phyloP scores from a whole-genome alignment of 345 rosid species.

The Odontarrhena argentea region DNA sequence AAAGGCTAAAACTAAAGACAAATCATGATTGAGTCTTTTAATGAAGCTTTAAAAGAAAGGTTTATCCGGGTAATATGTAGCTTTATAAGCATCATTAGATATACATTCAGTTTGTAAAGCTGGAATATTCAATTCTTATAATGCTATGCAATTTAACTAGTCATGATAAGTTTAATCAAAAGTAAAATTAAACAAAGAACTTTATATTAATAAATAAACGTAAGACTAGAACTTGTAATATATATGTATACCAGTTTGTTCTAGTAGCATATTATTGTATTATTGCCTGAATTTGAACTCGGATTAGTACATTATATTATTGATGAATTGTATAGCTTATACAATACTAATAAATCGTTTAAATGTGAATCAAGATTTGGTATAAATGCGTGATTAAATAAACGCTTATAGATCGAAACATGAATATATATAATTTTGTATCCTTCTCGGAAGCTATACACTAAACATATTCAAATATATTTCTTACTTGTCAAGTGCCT shows the following conservation, averaged over 20 bases:
- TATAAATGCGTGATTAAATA: background rate
- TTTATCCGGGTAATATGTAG: conserved; percentile 20
- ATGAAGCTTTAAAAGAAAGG: conserved; percentile 14
- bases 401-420: background rate
- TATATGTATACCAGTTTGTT: too few relatives aligned
- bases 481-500: conserved; percentile 11
- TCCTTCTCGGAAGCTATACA: conserved; percentile 17
- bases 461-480: background rate
- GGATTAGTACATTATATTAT: too few relatives aligned
- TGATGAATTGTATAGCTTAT: background rate
- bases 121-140: too few relatives aligned
- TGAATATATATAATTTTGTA: background rate
- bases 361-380: background rate
- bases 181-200: too few relatives aligned
- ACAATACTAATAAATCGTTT: background rate
- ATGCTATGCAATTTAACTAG: too few relatives aligned
- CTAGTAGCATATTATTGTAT: too few relatives aligned
- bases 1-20: conserved; percentile 15
- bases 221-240: too few relatives aligned
- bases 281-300: too few relatives aligned
- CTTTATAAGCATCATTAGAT: background rate
- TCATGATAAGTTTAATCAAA: too few relatives aligned
- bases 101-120: too few relatives aligned
- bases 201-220: too few relatives aligned
- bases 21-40: conserved; percentile 33